phyloP scores from a whole-genome alignment of 2,329 filamentous ascomycete species.

The Claviceps sp. region DNA sequence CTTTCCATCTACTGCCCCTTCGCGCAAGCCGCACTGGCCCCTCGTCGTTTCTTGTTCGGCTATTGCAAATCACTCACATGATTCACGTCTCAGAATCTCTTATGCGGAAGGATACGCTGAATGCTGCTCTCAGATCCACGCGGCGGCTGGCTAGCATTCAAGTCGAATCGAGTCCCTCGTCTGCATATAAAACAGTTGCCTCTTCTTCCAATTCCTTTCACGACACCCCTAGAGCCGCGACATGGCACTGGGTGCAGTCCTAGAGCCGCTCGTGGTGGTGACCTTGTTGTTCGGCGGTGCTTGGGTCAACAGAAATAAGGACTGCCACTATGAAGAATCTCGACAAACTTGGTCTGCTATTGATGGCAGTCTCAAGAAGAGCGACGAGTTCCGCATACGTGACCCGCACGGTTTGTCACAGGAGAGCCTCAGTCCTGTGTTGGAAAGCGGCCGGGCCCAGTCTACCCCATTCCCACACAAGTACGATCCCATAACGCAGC shows the following conservation, averaged over 20 bases:
- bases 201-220: not conserved
- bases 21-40: not conserved
- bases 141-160: not conserved
- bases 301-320: slow-evolving; percentile 29
- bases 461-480: slow-evolving; percentile 13
- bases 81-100: too few relatives aligned
- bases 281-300: slow-evolving; percentile 30
- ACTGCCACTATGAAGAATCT: slow-evolving; percentile 18
- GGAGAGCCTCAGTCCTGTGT: slow-evolving; percentile 11
- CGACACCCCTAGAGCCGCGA: not conserved
- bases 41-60: not conserved
- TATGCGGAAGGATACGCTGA: not conserved
- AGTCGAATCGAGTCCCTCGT: not conserved
- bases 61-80: not conserved
- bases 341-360: slow-evolving; percentile 10
- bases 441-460: slow-evolving; percentile 12
- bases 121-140: not conserved
- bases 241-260: slow-evolving; percentile 27
- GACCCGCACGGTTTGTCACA: slow-evolving; percentile 8
- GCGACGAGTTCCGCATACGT: slow-evolving; percentile 16
- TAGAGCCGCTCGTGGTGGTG: slow-evolving; percentile 29
- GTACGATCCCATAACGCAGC: slow-evolving; percentile 15
- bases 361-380: slow-evolving; percentile 14
- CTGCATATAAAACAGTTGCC: not conserved
- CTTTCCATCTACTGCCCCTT: not conserved